Evolutionary conservation across 257 asterid species (phyloP).

Genomic region (Rhazya stricta): DNA sequence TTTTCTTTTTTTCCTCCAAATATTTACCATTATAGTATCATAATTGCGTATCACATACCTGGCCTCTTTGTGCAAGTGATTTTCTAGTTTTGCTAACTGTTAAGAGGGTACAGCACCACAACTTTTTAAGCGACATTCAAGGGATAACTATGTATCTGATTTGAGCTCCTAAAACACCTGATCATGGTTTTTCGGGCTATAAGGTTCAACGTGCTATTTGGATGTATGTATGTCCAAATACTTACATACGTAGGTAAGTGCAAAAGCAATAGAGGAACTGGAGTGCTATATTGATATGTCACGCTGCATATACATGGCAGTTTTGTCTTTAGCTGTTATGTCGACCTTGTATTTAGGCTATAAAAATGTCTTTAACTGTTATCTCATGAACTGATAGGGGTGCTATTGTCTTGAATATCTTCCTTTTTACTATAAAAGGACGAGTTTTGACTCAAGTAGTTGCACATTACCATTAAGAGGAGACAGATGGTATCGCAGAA

Average conservation of each 20-base stretch:
- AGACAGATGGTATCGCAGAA: background rate
- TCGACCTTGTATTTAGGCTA: background rate
- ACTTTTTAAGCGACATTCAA: background rate
- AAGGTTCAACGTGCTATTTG: background rate
- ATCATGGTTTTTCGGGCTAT: too few species aligned
- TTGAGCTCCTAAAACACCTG: background rate
- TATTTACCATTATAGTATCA: background rate
- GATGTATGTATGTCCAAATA: background rate
- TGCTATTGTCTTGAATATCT: background rate
- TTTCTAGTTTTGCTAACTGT: background rate
- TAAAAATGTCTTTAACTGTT: background rate
- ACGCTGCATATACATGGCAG: background rate
- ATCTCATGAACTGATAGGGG: background rate
- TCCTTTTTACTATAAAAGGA: background rate
- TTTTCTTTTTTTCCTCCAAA: background rate
- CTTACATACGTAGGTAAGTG: background rate
- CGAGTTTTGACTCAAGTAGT: background rate
- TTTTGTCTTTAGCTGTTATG: background rate
- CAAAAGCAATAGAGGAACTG: background rate
- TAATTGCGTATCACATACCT: background rate
- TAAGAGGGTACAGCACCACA: background rate
- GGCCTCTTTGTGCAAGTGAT: background rate
- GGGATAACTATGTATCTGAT: background rate
- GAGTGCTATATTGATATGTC: background rate
- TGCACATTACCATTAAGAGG: background rate